Conservation (phyloP, 257 asterid genomes). For the Capsicum baccatum region DNA sequence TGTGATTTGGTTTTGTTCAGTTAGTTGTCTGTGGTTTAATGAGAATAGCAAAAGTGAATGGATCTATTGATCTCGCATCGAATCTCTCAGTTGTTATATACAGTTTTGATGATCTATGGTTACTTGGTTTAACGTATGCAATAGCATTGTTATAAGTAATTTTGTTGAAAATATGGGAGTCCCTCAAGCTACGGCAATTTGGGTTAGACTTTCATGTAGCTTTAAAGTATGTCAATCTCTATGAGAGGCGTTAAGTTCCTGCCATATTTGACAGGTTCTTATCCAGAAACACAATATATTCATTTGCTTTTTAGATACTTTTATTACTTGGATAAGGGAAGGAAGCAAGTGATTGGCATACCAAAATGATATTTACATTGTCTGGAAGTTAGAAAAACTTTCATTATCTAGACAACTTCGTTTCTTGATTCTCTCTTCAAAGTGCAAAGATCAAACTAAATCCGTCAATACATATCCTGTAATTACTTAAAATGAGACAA, state of each 20-base stretch:
- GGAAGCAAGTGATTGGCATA: constrained; percentile 8
- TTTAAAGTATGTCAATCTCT: background rate
- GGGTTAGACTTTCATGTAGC: background rate
- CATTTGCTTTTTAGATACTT: background rate
- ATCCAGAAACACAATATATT: background rate
- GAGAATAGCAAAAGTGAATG: background rate
- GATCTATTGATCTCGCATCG: background rate
- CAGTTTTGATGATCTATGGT: background rate
- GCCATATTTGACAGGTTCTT: background rate
- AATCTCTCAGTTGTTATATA: background rate
- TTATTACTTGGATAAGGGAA: background rate
- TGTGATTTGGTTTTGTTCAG: background rate
- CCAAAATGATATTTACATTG: background rate
- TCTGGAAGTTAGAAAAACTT: background rate
- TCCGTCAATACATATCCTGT: background rate
- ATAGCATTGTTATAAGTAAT: background rate
- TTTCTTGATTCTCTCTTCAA: background rate
- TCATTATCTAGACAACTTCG: background rate
- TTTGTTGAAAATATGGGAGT: background rate
- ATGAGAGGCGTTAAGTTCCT: background rate
- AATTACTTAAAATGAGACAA: background rate
- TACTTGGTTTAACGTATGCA: background rate
- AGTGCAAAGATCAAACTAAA: background rate
- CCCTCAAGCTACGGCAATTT: background rate
- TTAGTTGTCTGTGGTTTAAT: background rate